Evolutionary conservation across 345 rosid species (phyloP).

Genomic region (Camelina sativa): DNA sequence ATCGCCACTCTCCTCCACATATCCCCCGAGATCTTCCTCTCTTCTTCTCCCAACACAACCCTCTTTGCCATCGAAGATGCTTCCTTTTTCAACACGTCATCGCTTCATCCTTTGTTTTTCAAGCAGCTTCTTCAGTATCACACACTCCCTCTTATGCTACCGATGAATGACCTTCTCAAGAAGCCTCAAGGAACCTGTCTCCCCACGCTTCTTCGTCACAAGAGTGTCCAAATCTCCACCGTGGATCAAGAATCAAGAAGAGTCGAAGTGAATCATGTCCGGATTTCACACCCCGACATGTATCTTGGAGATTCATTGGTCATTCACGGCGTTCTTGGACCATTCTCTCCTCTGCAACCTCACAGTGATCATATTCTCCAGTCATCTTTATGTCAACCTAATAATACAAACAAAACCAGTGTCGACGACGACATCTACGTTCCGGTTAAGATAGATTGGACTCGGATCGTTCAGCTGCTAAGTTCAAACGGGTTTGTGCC

Average conservation of each 20-base stretch:
- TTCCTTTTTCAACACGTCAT: conserved; percentile 52
- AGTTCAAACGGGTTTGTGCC: conserved; percentile 75
- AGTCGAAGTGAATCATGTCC: conserved; percentile 61
- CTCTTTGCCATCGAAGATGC: conserved; percentile 79
- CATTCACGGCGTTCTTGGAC: conserved; percentile 72
- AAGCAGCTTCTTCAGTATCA: conserved; percentile 77
- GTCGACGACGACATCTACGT: conserved; percentile 1
- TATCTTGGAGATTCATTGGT: conserved; percentile 65
- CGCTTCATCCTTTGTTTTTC: conserved; percentile 58
- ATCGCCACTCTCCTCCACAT: conserved; percentile 64
- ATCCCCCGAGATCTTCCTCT: conserved; percentile 64
- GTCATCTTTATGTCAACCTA: conserved; percentile 43
- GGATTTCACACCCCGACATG: conserved; percentile 66
- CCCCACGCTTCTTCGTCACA: conserved; percentile 57
- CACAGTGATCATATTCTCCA: conserved; percentile 9
- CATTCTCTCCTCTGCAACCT: conserved; percentile 53
- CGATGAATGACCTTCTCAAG: conserved; percentile 57
- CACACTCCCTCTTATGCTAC: conserved; percentile 55
- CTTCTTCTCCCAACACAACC: conserved; percentile 63
- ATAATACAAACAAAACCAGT: conserved; percentile 38
- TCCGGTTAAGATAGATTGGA: conserved; percentile 57
- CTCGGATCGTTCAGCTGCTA: conserved; percentile 55
- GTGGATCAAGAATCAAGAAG: conserved; percentile 43
- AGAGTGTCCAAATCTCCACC: conserved; percentile 58
- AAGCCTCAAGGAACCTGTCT: conserved; percentile 58